Evolutionary conservation across 75 land plant species (phyloP).

Genomic region (Cunninghamia lanceolata): DNA sequence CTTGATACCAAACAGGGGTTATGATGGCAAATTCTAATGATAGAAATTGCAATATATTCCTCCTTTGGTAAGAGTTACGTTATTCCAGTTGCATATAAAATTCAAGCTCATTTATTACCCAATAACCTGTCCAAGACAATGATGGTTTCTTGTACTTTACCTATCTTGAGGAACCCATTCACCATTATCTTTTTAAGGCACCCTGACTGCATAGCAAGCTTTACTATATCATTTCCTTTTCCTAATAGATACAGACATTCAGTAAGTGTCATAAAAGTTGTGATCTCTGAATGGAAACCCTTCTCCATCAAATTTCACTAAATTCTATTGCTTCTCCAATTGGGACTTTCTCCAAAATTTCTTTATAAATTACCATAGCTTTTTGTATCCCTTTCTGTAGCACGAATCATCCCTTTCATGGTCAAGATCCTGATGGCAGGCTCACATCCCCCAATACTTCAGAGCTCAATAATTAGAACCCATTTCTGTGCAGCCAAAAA

Average conservation of each 20-base stretch:
- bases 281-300: constrained; percentile 48
- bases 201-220: constrained; percentile 42
- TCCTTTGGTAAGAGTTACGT: not conserved
- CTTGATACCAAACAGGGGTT: constrained; percentile 18
- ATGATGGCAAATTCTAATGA: not conserved
- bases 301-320: constrained; percentile 45
- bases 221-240: constrained; percentile 42
- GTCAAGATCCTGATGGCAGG: constrained; percentile 44
- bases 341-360: constrained; percentile 61
- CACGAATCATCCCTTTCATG: constrained; percentile 41
- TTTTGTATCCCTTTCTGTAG: constrained; percentile 32
- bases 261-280: constrained; percentile 46
- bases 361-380: constrained; percentile 48
- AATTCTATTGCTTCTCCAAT: constrained; percentile 61
- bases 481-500: constrained; percentile 4
- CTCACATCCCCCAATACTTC: constrained; percentile 43
- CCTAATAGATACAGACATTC: constrained; percentile 42
- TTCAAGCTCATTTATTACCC: constrained; percentile 8
- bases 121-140: constrained; percentile 27
- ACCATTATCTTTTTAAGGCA: constrained; percentile 34
- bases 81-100: constrained; percentile 8
- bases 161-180: constrained; percentile 40
- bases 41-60: not conserved
- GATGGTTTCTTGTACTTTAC: constrained; percentile 57
- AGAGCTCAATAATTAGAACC: constrained; percentile 47